A percentile compares a stretch with the other conserved stretches of the same genome.
Evolutionary conservation across 441 rosid species (phyloP).

Genomic region (Biscutella auriculata): DNA sequence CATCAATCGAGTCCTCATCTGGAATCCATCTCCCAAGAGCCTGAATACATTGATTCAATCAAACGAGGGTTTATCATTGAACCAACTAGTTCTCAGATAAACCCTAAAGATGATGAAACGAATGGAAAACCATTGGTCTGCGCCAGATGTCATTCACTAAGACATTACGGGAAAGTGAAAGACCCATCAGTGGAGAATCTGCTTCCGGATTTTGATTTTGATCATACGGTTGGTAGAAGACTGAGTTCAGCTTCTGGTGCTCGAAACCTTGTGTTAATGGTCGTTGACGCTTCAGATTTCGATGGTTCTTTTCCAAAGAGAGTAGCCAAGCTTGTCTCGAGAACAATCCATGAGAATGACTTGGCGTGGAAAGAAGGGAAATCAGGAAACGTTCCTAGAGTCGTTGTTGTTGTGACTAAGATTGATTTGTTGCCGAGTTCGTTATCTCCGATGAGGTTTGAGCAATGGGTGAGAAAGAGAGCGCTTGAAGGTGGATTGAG

Average conservation of each 20-base stretch:
- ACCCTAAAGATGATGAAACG: conserved; percentile 14
- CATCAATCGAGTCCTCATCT: conserved; percentile 30
- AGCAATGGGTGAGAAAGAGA: conserved; percentile 79
- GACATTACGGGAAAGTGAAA: conserved; percentile 80
- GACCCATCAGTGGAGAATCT: conserved; percentile 75
- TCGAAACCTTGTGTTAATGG: conserved; percentile 65
- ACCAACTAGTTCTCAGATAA: not conserved
- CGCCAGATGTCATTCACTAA: conserved; percentile 73
- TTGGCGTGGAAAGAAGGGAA: conserved; percentile 72
- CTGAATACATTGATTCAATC: conserved; percentile 41
- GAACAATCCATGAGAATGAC: conserved; percentile 52
- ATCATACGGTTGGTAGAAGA: conserved; percentile 68
- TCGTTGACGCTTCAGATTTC: conserved; percentile 79
- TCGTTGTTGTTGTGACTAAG: conserved; percentile 73
- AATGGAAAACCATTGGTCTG: conserved; percentile 46
- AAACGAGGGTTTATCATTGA: conserved; percentile 45
- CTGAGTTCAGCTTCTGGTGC: conserved; percentile 51
- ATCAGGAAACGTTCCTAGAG: conserved; percentile 71
- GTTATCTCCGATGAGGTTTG: conserved; percentile 56
- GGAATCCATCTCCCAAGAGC: conserved; percentile 39
- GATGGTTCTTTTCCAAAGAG: conserved; percentile 80
- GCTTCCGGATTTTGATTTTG: conserved; percentile 86
- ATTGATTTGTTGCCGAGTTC: conserved; percentile 72
- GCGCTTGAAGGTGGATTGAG: conserved; percentile 69
- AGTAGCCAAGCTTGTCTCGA: conserved; percentile 63